Conservation (phyloP, 169 alveolate genomes). For the Amoebophrya sp. region DNA sequence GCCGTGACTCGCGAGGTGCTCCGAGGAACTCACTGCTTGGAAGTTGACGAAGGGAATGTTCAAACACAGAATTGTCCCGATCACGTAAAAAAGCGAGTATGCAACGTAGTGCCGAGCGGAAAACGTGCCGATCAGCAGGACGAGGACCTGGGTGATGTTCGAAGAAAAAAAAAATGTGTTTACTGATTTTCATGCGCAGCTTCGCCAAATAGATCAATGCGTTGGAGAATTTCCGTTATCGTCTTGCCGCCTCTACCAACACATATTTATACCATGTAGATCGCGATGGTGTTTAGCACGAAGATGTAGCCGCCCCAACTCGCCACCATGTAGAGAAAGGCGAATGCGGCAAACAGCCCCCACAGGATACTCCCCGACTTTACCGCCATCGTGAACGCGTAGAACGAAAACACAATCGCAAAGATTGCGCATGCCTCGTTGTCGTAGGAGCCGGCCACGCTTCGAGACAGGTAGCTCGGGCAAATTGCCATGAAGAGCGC, state of each 20-base stretch:
- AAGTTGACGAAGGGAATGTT: conserved; percentile 89
- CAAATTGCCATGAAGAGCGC: conserved; percentile 91
- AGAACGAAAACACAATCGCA: conserved; percentile 87
- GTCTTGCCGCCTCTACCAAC: too few species aligned
- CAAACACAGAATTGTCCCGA: conserved; percentile 87
- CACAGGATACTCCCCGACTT: conserved; percentile 80
- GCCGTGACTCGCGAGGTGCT: conserved; percentile 93
- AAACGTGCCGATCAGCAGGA: background rate
- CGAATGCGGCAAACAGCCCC: conserved; percentile 62
- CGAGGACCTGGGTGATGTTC: too few species aligned
- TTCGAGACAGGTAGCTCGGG: conserved; percentile 91
- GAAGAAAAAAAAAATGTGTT: too few species aligned
- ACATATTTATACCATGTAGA: too few species aligned
- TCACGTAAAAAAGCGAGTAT: conserved; percentile 83
- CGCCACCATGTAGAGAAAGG: conserved; percentile 67
- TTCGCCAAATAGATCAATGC: too few species aligned
- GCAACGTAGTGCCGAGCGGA: background rate
- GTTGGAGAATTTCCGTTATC: too few species aligned
- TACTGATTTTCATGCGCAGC: too few species aligned
- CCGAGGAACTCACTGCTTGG: conserved; percentile 82
- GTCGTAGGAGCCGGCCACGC: conserved; percentile 94
- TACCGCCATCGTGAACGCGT: conserved; percentile 85
- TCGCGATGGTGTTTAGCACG: conserved; percentile 88
- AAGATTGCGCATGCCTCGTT: conserved; percentile 96
- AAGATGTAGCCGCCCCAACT: conserved; percentile 99